phyloP scores from a whole-genome alignment of 1,284 basidiomycete genomes.

The Lentinula novae-zelandiae region DNA sequence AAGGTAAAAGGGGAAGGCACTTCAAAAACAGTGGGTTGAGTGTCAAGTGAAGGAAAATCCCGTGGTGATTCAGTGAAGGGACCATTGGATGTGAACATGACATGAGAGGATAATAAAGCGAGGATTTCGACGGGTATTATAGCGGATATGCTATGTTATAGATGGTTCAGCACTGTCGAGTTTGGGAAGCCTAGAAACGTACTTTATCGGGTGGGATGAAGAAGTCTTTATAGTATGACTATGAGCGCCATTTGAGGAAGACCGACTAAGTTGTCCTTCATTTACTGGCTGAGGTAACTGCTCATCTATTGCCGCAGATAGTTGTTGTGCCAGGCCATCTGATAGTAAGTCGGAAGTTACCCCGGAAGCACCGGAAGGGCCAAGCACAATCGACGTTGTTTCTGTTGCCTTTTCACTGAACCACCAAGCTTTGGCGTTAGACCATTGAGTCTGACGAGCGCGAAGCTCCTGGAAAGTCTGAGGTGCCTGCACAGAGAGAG shows the following conservation, averaged over 20 bases:
- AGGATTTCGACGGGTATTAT: constrained; percentile 64
- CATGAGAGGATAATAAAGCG: constrained; percentile 51
- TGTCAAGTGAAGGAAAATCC: constrained; percentile 5
- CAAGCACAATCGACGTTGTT: constrained; percentile 21
- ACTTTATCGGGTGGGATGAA: constrained; percentile 84
- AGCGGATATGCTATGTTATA: constrained; percentile 51
- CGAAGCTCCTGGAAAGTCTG: constrained; percentile 59
- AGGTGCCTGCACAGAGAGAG: constrained; percentile 69
- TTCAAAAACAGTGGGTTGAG: constrained; percentile 43
- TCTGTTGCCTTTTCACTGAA: constrained; percentile 25
- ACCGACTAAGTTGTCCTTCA: constrained; percentile 21
- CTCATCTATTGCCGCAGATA: constrained; percentile 52
- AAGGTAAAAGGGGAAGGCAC: constrained; percentile 39
- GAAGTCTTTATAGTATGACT: constrained; percentile 62
- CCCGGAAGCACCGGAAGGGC: constrained; percentile 23
- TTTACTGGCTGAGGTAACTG: constrained; percentile 16
- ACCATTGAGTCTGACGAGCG: constrained; percentile 52
- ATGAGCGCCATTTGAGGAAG: constrained; percentile 9
- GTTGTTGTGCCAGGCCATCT: constrained; percentile 39
- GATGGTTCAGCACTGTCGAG: not conserved
- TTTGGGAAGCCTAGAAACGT: constrained; percentile 17
- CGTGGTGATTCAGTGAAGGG: constrained; percentile 10
- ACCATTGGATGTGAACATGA: constrained; percentile 28
- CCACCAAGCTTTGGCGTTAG: constrained; percentile 52
- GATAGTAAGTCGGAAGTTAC: constrained; percentile 17